These are phyloP conservation scores for Fusarium haematococcum DNA, from an alignment of 2,329 filamentous ascomycete species.

Conservation along the genomic window DNA sequence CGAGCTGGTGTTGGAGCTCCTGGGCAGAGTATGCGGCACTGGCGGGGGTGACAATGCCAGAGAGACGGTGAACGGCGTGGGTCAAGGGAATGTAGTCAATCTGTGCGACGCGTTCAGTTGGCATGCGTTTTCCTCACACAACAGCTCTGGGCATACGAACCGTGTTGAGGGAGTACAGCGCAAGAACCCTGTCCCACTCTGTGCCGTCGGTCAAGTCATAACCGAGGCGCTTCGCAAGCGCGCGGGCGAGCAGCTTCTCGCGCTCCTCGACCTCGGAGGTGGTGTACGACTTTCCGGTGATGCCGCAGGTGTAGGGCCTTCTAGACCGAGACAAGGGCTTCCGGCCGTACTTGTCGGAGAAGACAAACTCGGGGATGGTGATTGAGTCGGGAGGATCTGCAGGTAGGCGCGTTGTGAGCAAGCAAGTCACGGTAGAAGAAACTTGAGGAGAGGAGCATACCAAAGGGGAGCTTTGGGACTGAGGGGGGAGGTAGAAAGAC, in stretches of 20 bases:
- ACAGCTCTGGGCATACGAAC: slow-evolving; percentile 56
- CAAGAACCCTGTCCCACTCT: slow-evolving; percentile 86
- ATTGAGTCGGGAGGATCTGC: slow-evolving; percentile 77
- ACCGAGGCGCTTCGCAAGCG: slow-evolving; percentile 76
- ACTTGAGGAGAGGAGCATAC: slow-evolving; percentile 49
- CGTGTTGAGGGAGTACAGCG: slow-evolving; percentile 83
- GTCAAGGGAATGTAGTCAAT: slow-evolving; percentile 80
- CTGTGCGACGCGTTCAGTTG: slow-evolving; percentile 51
- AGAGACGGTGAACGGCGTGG: slow-evolving; percentile 80
- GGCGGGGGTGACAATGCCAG: slow-evolving; percentile 79
- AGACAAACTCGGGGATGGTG: slow-evolving; percentile 81
- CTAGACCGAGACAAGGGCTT: slow-evolving; percentile 70
- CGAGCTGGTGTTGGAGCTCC: slow-evolving; percentile 79
- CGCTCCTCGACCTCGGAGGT: slow-evolving; percentile 72
- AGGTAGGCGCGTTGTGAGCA: neutral
- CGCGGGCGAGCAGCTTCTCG: slow-evolving; percentile 75
- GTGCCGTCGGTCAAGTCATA: slow-evolving; percentile 77
- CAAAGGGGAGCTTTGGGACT: slow-evolving; percentile 67
- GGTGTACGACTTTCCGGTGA: slow-evolving; percentile 76
- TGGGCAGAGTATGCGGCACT: slow-evolving; percentile 78
- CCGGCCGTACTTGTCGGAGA: slow-evolving; percentile 77
- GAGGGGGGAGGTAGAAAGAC: slow-evolving; percentile 72
- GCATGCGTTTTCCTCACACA: neutral
- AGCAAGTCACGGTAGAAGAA: slow-evolving; percentile 2
- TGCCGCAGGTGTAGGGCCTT: slow-evolving; percentile 81